A percentile compares a stretch with the other conserved stretches of the same genome.
These are phyloP conservation scores for Penicillium sp. DNA, from an alignment of 2,329 filamentous ascomycete species.

Conservation along the genomic window DNA sequence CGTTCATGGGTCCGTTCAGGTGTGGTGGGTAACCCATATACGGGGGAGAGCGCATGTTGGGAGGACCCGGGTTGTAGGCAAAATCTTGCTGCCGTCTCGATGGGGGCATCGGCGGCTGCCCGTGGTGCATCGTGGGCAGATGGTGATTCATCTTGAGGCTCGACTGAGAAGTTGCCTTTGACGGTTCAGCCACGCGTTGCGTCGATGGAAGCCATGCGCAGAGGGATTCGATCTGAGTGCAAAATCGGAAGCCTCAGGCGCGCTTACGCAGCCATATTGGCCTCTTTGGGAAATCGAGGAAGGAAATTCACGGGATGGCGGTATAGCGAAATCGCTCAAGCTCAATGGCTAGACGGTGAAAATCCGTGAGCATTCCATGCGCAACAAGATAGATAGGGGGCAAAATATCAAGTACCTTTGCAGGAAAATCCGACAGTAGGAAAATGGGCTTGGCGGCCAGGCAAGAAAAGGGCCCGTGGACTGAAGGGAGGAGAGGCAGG, in stretches of 20 bases:
- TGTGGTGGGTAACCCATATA: conserved; percentile 58
- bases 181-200: conserved; percentile 40
- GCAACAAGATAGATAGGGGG: neutral
- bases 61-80: conserved; percentile 43
- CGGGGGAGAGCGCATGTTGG: conserved; percentile 57
- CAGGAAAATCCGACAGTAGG: neutral
- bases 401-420: conserved; percentile 1
- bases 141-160: conserved; percentile 47
- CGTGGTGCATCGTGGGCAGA: conserved; percentile 45
- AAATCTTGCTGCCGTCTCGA: conserved; percentile 48
- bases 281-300: conserved; percentile 15
- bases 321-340: conserved; percentile 8
- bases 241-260: conserved; percentile 19
- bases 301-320: conserved; percentile 4
- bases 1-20: conserved; percentile 60
- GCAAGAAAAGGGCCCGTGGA: conserved; percentile 3
- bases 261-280: conserved; percentile 39
- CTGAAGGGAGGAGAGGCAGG: conserved; percentile 5
- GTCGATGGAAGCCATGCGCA: conserved; percentile 43
- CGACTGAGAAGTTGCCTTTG: conserved; percentile 31
- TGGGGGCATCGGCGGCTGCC: conserved; percentile 52
- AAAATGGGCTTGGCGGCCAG: neutral
- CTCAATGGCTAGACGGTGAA: conserved; percentile 5
- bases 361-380: conserved; percentile 12
- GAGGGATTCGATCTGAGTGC: conserved; percentile 21